Conservation (phyloP, 2,329 filamentous ascomycete species). For the Neurospora sp. region DNA sequence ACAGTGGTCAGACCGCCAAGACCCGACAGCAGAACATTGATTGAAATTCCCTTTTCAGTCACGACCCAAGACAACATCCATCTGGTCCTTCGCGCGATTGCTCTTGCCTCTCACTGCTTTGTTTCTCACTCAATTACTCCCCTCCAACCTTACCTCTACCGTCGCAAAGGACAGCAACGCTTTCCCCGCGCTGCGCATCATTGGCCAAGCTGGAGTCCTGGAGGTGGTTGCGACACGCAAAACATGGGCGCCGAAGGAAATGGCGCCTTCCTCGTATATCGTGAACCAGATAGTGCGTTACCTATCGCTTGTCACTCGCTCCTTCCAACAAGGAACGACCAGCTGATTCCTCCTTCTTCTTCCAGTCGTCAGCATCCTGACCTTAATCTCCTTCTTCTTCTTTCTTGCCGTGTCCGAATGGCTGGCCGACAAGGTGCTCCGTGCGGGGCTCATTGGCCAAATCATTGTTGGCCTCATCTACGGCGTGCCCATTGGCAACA, state of each 20-base stretch:
- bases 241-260: slow-evolving; percentile 8
- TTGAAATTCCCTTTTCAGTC: background rate
- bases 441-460: slow-evolving; percentile 35
- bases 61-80: background rate
- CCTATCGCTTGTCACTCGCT: background rate
- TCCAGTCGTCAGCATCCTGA: slow-evolving; percentile 29
- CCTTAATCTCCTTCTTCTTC: slow-evolving; percentile 34
- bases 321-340: background rate
- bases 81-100: background rate
- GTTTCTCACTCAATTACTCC: background rate
- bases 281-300: slow-evolving; percentile 27
- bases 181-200: background rate
- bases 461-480: slow-evolving; percentile 37
- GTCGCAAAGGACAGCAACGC: background rate
- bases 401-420: slow-evolving; percentile 31
- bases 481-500: slow-evolving; percentile 33
- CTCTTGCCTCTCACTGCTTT: background rate
- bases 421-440: slow-evolving; percentile 29
- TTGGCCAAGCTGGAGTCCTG: slow-evolving; percentile 6
- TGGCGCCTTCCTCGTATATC: slow-evolving; percentile 26
- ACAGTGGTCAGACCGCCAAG: background rate
- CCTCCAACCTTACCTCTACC: too few relatives aligned
- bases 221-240: background rate
- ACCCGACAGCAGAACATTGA: background rate
- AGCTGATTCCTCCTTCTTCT: background rate